Base-by-base conservation (phyloP, 2,329 filamentous ascomycete species). In the Karstenula rhodostoma region DNA sequence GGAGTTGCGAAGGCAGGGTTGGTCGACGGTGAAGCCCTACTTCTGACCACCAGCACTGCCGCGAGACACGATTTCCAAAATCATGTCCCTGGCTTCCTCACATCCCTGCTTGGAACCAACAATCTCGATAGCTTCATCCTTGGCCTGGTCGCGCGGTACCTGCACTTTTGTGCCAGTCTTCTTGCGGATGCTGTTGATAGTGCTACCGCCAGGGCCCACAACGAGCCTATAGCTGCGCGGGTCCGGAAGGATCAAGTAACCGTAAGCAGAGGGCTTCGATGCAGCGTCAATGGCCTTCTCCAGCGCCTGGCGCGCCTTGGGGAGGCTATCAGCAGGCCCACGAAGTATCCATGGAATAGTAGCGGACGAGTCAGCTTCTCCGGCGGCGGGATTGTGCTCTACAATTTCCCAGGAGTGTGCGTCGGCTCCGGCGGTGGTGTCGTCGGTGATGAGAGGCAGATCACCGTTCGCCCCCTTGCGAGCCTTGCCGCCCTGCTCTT, bases 131-230 rank as follows among this genome's bases (percentile, higher is more conserved):
- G 94, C 92, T 78, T 97, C 94, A 23, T 84, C 85, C 68, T 82
- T 80, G 51, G 83, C 83, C 78, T 96, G 91, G 72, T 92, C 90
- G 67, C 92, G 89, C 23, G 95, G 95, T 43, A 99, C 94, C 66
- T 94, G 93, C 76, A 99, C 96, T 81, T 91, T 93, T 80, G 94
- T 97, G 57, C 91, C 92, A 54, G 93, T 97, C 83, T 95, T 89
- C 82, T 92, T 93, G 69, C 95, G 89, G 76, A 99, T 97, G 44
- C 88, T 83, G 80, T 97, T 97, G 77, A 99, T 96, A 79, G 94
- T 94, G 78, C 88, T 91, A 60, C 95, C 95, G 61, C 90, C 91
- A 66, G 90, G 89, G 4, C 95, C 95, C 68, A 99, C 93, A 51
- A 99, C 92, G 66, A 91, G 91, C 63, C 94, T 69, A 83, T 97